A percentile compares a stretch with the other conserved stretches of the same genome.
Conservation (phyloP, 805 yeast genomes). For the Sugiyamaella americana region DNA sequence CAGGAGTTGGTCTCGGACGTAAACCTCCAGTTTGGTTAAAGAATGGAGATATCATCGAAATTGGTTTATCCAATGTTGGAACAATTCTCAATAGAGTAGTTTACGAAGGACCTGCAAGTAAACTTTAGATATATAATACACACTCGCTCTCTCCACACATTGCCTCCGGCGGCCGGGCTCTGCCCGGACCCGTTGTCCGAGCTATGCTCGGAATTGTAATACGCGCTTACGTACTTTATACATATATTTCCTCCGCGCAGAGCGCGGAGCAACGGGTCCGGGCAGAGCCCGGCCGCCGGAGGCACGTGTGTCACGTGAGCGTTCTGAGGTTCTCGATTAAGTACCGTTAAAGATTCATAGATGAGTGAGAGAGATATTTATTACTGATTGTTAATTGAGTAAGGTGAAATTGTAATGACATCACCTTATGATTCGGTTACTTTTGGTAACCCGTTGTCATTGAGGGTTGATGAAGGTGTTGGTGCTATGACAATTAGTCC, state of each 20-base stretch:
- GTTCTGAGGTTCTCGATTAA: neutral
- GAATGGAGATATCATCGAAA: constrained; percentile 40
- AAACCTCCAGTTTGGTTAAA: constrained; percentile 39
- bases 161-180: constrained; percentile 1
- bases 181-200: neutral
- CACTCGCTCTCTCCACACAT: too few species aligned
- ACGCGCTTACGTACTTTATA: too few species aligned
- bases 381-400: too few species aligned
- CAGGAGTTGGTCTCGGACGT: constrained; percentile 45
- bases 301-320: neutral
- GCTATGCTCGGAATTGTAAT: neutral
- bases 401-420: too few species aligned
- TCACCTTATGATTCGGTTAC: constrained; percentile 32
- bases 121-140: too few species aligned
- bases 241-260: too few species aligned
- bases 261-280: neutral
- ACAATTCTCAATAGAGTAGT: constrained; percentile 12
- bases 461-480: constrained; percentile 85
- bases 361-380: too few species aligned
- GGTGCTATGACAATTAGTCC: constrained; percentile 89
- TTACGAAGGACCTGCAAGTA: neutral
- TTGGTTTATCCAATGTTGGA: constrained; percentile 10
- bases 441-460: constrained; percentile 73
- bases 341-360: too few species aligned
- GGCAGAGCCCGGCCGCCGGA: neutral